These are phyloP conservation scores for Trapa incisa DNA, from an alignment of 345 rosid genomes.

Conservation along the genomic window DNA sequence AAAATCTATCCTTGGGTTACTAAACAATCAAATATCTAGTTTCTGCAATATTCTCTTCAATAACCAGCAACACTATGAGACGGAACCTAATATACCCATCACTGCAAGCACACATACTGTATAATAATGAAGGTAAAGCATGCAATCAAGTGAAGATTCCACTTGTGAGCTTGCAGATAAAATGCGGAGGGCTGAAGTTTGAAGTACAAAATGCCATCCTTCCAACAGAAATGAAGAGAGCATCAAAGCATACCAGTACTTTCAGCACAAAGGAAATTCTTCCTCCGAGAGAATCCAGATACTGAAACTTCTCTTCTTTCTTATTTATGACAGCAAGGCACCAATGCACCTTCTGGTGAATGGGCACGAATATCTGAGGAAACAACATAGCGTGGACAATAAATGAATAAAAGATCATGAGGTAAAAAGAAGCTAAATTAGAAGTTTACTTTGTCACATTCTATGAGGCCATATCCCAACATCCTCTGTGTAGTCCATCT, in stretches of 20 bases:
- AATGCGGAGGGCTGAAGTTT: neutral
- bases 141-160: neutral
- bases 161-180: neutral
- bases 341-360: conserved; percentile 89
- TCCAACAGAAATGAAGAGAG: neutral
- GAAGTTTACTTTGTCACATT: conserved; percentile 71
- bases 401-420: neutral
- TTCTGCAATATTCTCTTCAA: neutral
- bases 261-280: conserved; percentile 42
- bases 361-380: conserved; percentile 85
- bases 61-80: neutral
- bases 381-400: neutral
- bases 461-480: conserved; percentile 66
- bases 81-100: neutral
- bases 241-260: conserved; percentile 42
- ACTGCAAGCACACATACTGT: neutral
- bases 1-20: neutral
- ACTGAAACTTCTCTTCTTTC: conserved; percentile 76
- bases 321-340: conserved; percentile 82
- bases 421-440: conserved; percentile 1
- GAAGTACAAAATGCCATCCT: neutral
- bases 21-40: neutral
- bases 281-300: conserved; percentile 93
- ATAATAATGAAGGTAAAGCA: neutral
- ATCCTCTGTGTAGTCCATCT: conserved; percentile 88